Evolutionary conservation across 2,329 filamentous ascomycete species (phyloP), one percentile per base, ranked within the genome.

Genomic region (Cordyceps javanica): DNA sequence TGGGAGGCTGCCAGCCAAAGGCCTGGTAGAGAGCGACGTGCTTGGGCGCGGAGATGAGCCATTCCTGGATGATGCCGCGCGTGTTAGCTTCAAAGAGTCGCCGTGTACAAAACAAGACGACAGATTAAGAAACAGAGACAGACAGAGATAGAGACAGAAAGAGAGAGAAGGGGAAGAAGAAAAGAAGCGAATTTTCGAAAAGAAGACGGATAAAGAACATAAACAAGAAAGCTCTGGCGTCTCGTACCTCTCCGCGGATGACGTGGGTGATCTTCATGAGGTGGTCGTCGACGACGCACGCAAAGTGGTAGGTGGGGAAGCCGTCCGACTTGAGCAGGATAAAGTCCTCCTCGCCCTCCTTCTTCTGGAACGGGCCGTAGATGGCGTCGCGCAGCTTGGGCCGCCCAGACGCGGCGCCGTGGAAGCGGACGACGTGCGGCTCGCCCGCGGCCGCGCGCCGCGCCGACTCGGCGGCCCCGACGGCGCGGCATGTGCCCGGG

Each of bases 231-330:
- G n/a, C n/a, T n/a, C n/a, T n/a, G n/a, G 21, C 5, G 5, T 23
- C 2, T 6, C 26, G 13, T 49, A 56, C 54, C 44, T 88, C 87
- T 55, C 93, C 94, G 42, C 94, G 86, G 59, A 99, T 89, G 14
- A 99, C 94, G 71, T 97, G 93, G 0, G 92, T 97, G 63, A 99
- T 95, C 60, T 90, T 77, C 94, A 99, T 99, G 60, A 88, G 78
- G 70, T 97, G 90, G 67, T 99, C 94, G 68, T 99, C 94, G 5
- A 99, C 87, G 9, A 99, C 93, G 67, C 97, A 99, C 5, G 94
- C 94, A 60, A 99, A 87, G 71, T 99, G 94, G 68, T 99, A 99
- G 0, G 95, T 99, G 0, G 94, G 94, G 62, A 89, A 89, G 0
- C 91, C 92, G 69, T 99, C 94, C 0, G 86, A 87, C 72, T 99